Conservation (phyloP, 2,329 filamentous ascomycete genomes). For the Apiospora rasikravindrae region DNA sequence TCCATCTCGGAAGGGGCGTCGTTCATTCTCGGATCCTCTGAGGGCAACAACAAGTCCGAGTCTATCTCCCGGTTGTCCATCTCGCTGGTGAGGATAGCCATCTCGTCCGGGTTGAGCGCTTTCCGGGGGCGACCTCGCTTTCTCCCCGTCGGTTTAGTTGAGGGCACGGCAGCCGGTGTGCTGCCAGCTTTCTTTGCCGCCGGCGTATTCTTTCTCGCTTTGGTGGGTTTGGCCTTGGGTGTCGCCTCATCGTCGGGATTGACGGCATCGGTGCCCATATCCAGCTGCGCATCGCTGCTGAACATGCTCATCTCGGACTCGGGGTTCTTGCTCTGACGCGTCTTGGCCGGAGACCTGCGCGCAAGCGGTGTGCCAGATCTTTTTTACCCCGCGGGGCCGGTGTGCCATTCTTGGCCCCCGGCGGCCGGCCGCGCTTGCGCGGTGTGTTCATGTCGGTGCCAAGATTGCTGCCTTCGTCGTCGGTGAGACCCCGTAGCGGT, state of each 20-base stretch:
- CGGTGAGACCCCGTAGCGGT: slow-evolving; percentile 52
- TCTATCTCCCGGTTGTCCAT: slow-evolving; percentile 22
- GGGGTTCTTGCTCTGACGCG: slow-evolving; percentile 39
- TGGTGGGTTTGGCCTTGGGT: slow-evolving; percentile 41
- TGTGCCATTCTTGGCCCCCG: slow-evolving; percentile 51
- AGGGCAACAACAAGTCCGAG: slow-evolving; percentile 19
- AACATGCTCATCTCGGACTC: slow-evolving; percentile 34
- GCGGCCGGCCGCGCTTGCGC: slow-evolving; percentile 49
- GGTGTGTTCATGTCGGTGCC: slow-evolving; percentile 30
- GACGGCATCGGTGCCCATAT: slow-evolving; percentile 29
- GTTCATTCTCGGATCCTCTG: background rate
- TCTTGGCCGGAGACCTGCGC: slow-evolving; percentile 38
- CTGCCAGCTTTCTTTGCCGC: slow-evolving; percentile 31
- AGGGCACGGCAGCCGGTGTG: slow-evolving; percentile 29
- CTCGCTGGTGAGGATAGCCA: slow-evolving; percentile 27
- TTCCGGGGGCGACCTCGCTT: slow-evolving; percentile 41
- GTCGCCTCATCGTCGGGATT: slow-evolving; percentile 32
- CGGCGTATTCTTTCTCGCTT: slow-evolving; percentile 32
- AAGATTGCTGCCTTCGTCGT: slow-evolving; percentile 42
- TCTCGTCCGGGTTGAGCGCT: slow-evolving; percentile 32
- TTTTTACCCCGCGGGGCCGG: slow-evolving; percentile 53
- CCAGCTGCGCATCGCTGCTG: slow-evolving; percentile 32
- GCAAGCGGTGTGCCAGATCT: slow-evolving; percentile 51
- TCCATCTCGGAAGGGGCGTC: slow-evolving; percentile 17
- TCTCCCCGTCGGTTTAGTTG: slow-evolving; percentile 34